Evolutionary conservation across 306 rosid genomes (phyloP), one percentile per base, ranked within the genome.

Genomic region (Malus fusca): DNA sequence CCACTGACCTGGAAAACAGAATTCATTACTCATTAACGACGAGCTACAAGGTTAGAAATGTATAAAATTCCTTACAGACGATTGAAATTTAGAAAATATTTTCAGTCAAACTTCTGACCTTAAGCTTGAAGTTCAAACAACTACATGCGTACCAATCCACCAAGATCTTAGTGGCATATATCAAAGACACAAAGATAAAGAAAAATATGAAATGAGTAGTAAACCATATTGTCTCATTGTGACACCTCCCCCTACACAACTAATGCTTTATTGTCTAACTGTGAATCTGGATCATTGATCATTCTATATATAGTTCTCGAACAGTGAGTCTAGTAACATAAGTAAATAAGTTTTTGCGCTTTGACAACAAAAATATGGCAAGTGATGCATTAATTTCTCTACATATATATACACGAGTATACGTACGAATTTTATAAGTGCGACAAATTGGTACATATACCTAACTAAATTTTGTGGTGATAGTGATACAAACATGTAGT

Each of bases 1-100:
- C 99, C 99, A 86, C 89, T 95, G 42, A 87, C 96, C 99, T 95
- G 82, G 80, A 73, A 84, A 81, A 26, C 9, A 14, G 19, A 72
- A 15, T 35, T 63, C 51, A 78, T 52, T 52, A 44, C 21, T 22
- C 71, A 52, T 55, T 15, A 44, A 81, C 46, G 59, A 71, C 48
- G n/a, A 23, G 25, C 60, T 70, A 15, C 25, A 61, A 61, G 40
- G 25, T 48, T 25, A 22, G 9, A 35, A 40, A 72, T 72, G 33
- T 22, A 58, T 26, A 6, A 17, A 52, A n/a, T 40, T 64, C 25
- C 55, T 33, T 14, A 71, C 15, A 33, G 3, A 48, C 17, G n/a
- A 55, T 31, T 30, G 10, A 4, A 55, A 23, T 31, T 21, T 13
- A 26, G 11, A 52, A 21, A 25, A 31, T 31, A 46, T 69, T 15